These are phyloP conservation scores for Sporobolomyces roseus DNA, from an alignment of 768 basidiomycete genomes.

Conservation along the genomic window DNA sequence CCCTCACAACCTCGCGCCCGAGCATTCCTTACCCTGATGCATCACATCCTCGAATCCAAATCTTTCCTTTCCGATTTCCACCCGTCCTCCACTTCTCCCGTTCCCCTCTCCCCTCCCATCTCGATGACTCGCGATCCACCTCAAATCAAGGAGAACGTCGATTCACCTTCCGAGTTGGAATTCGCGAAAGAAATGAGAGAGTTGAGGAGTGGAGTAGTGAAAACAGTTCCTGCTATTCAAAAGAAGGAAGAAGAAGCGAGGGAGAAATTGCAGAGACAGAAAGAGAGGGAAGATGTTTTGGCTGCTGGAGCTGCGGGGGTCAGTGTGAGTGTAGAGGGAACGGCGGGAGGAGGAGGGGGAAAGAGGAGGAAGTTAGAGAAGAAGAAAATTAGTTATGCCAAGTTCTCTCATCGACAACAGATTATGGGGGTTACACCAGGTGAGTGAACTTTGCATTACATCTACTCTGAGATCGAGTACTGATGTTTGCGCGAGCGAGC, in stretches of 20 bases:
- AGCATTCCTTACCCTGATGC: slow-evolving; percentile 79
- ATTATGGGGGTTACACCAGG: not conserved
- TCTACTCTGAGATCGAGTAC: too few relatives aligned
- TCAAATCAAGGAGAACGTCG: slow-evolving; percentile 56
- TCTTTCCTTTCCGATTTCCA: slow-evolving; percentile 71
- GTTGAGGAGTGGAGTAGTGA: slow-evolving; percentile 63
- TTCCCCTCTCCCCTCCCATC: slow-evolving; percentile 49
- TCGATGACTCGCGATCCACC: slow-evolving; percentile 2
- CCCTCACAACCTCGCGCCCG: slow-evolving; percentile 68
- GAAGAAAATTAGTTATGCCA: slow-evolving; percentile 13
- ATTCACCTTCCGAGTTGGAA: slow-evolving; percentile 69
- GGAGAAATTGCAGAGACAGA: slow-evolving; percentile 14
- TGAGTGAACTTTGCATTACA: not conserved
- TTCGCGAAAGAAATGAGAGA: slow-evolving; percentile 73
- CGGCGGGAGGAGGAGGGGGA: slow-evolving; percentile 4
- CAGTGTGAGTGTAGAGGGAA: not conserved
- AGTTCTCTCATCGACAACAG: not conserved
- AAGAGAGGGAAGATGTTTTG: slow-evolving; percentile 29
- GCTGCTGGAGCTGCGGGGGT: not conserved
- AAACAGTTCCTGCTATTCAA: slow-evolving; percentile 42
- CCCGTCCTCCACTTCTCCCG: slow-evolving; percentile 52
- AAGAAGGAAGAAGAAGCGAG: slow-evolving; percentile 32
- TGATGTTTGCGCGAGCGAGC: too few relatives aligned
- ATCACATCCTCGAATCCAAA: slow-evolving; percentile 70
- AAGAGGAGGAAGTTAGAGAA: slow-evolving; percentile 16